Percentiles rank a stretch among this genome's conserved stretches.
Evolutionary conservation across 164 flowering plant genomes (phyloP).

Genomic region (Chloranthus sessilifolius): DNA sequence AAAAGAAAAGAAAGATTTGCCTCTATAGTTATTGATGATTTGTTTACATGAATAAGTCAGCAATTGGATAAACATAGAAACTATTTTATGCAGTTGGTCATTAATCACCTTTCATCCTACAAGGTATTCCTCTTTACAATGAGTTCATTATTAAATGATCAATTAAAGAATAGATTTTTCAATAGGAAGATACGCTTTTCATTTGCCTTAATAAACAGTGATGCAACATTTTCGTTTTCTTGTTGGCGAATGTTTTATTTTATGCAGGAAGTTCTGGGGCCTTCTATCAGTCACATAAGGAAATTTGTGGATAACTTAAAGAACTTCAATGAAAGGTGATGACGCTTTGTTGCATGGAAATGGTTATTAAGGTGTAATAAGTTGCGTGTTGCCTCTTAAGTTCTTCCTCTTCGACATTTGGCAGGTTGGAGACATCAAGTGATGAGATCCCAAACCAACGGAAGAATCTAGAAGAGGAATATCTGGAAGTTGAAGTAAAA

Average conservation of each 20-base stretch:
- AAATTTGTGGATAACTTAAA: constrained; percentile 70
- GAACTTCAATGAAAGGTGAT: constrained; percentile 60
- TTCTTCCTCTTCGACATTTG: not conserved
- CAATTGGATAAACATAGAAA: constrained; percentile 72
- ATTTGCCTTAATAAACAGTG: not conserved
- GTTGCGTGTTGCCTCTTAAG: not conserved
- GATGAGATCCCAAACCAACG: constrained; percentile 50
- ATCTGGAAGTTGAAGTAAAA: constrained; percentile 74
- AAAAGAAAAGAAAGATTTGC: not conserved
- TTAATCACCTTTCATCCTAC: constrained; percentile 53
- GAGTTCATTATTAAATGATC: not conserved
- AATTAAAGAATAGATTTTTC: no score
- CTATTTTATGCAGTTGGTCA: constrained; percentile 56
- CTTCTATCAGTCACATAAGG: constrained; percentile 48
- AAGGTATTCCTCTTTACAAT: constrained; percentile 27
- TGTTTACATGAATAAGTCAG: constrained; percentile 41
- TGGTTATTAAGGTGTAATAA: no score
- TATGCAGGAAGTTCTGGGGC: constrained; percentile 64
- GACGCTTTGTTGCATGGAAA: constrained; percentile 2
- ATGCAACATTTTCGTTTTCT: not conserved
- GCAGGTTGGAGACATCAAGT: constrained; percentile 43
- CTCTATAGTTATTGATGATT: constrained; percentile 14
- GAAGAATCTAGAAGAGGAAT: constrained; percentile 75
- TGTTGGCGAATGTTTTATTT: constrained; percentile 1
- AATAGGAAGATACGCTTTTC: not conserved